Evolutionary conservation across 2,329 filamentous ascomycete species (phyloP), one percentile per base, ranked within the genome.

Genomic region (Calonectria fujianensis): DNA sequence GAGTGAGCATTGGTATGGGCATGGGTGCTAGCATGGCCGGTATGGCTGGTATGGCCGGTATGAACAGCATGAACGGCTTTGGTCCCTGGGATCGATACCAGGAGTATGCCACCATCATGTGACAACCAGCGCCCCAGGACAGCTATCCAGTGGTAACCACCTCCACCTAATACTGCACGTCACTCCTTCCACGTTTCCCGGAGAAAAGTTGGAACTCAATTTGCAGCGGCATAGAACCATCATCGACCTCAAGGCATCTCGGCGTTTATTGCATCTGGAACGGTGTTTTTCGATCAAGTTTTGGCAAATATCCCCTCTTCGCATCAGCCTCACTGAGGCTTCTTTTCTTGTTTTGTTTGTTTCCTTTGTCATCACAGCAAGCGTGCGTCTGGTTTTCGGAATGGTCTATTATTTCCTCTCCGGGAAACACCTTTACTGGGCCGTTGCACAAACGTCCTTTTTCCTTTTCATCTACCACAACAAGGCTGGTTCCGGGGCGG

Each of bases 91-190:
- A 95, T 85, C 90, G 94, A 80, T 95, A 94, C 84, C 94, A 94
- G 83, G 95, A 96, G 85, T 97, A 96, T 85, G 91, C 95, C 80
- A 93, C 95, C 77, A 96, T 94, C 79, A 98, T 98, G 89, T 98
- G 94, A 94, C 89, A 91, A 91, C 86, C 89, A 91, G 82, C 86
- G 84, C 83, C 86, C 77, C 85, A 84, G 82, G 85, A 87, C 82
- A 85, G 84, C 82, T 87, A 87, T 82, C 86, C 87, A 80, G 85
- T 85, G 83, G 87, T 87, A 80, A 89, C 88, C 78, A 88, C 87
- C 81, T 86, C 86, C 80, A 85, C 86, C 80, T 86, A 84, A 85
- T 84, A 81, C 79, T 80, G 81, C 80, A 80, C 79, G 76, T 75
- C 75, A 75, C 75, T 76, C 75, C 78, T 77, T 80, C 79, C 79